These are phyloP conservation scores for Coccinonectria pachysandricola DNA, from an alignment of 2,329 filamentous ascomycete genomes.

Conservation along the genomic window DNA sequence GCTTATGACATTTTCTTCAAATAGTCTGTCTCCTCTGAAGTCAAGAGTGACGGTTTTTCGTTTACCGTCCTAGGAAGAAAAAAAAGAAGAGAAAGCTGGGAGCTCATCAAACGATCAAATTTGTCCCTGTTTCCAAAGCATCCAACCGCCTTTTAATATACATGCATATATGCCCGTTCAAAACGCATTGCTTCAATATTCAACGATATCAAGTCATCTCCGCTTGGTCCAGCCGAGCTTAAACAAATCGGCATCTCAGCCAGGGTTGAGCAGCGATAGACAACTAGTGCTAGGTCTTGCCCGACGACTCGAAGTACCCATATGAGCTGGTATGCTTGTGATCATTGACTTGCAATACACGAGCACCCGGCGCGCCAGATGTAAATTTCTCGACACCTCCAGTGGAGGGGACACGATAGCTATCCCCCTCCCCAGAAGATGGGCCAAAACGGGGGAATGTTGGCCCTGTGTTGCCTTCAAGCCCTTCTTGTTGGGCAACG, in stretches of 20 bases:
- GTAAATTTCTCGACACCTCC: conserved; percentile 20
- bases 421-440: conserved; percentile 13
- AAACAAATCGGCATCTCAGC: conserved; percentile 9
- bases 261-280: background rate
- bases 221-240: conserved; percentile 7
- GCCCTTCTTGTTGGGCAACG: conserved; percentile 8
- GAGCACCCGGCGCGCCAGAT: conserved; percentile 14
- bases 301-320: conserved; percentile 22
- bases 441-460: conserved; percentile 18
- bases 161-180: no score
- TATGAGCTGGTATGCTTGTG: conserved; percentile 27
- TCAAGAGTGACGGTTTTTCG: no score
- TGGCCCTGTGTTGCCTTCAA: conserved; percentile 11
- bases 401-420: conserved; percentile 7
- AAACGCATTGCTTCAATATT: no score
- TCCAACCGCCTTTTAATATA: no score
- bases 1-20: no score
- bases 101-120: no score
- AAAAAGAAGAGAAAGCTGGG: no score
- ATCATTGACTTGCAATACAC: conserved; percentile 15
- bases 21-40: no score
- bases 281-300: conserved; percentile 14
- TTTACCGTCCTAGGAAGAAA: no score
- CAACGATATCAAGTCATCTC: conserved; percentile 1
- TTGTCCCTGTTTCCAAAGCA: no score